phyloP scores from a whole-genome alignment of 495 filamentous ascomycete genomes.

The Jackrogersella multiformis region DNA sequence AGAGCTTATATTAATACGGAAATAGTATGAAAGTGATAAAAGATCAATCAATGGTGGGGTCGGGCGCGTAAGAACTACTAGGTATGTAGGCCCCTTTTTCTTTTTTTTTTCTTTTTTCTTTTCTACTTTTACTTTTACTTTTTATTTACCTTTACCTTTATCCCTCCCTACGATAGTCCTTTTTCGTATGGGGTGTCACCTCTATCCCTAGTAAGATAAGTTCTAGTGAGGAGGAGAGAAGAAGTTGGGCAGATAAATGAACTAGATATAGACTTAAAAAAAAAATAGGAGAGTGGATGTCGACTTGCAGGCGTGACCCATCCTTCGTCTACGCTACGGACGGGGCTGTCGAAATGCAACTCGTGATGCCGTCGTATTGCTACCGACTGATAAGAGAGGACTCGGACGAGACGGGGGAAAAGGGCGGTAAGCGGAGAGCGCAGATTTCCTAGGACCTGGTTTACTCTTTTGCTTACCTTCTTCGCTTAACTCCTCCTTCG shows the following conservation, averaged over 20 bases:
- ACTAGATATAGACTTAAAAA: not conserved
- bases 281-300: slow-evolving; percentile 9
- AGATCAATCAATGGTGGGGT: not conserved
- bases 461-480: not conserved
- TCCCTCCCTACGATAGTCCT: no score
- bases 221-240: slow-evolving; percentile 6
- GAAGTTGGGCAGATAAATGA: not conserved
- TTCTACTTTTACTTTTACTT: no score
- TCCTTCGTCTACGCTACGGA: not conserved
- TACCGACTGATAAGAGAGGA: slow-evolving; percentile 27
- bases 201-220: no score
- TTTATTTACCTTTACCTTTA: no score
- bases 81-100: not conserved
- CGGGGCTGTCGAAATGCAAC: slow-evolving; percentile 1
- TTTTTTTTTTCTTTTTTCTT: no score
- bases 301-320: slow-evolving; percentile 20
- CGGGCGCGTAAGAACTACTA: not conserved
- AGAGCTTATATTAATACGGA: not conserved
- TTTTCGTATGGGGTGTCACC: no score
- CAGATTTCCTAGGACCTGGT: not conserved
- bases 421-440: slow-evolving; percentile 25
- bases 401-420: slow-evolving; percentile 7
- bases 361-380: slow-evolving; percentile 25
- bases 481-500: slow-evolving; percentile 5
- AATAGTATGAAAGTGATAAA: slow-evolving; percentile 5